Evolutionary conservation across 1,284 basidiomycete genomes (phyloP), one percentile per base, ranked within the genome.

Genomic region (Stereum hirsutum): DNA sequence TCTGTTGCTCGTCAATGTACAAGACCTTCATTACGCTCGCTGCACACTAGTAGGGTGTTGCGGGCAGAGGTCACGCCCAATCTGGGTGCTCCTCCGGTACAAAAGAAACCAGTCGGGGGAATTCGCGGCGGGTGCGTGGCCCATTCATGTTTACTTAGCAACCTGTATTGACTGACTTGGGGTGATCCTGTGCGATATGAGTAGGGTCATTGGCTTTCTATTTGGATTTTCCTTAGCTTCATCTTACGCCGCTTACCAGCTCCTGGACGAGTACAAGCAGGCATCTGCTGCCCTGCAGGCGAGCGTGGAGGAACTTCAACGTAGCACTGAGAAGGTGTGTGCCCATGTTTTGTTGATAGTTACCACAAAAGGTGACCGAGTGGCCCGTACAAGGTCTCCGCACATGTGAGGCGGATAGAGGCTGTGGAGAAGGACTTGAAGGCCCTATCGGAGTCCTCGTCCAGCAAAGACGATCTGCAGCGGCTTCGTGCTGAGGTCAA

Each of bases 241-340:
- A 1, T 81, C 86, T 0, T 79, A 85, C 55, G 89, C 89, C 37
- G 84, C 89, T 39, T 94, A 91, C 60, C 81, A 89, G 58, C 69
- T 96, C 21, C 68, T 94, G 41, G 87, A 94, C 52, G 92, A 95
- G 65, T 93, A 92, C 64, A 89, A 91, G 61, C 69, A 77, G 41
- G 90, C 92, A 6, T 89, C 85, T 5, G 81, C 83, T 21, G 75
- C 87, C 23, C 68, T 95, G 46, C 82, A 93, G 58, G 78, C 84
- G 15, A 90, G 87, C 55, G 86, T 95, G 17, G 83, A 91, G 55
- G 89, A 93, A 56, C 68, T 96, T 38, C 86, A 90, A 60, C 64
- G 74, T 31, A 89, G 81, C 58, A 93, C 91, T 0, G 78, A 83
- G 54, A 87, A 89, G 74, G 90, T 78, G 46, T 40, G 57, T 52